Evolutionary conservation across 116 monocot species (phyloP), one percentile per base, ranked within the genome.

Genomic region (Iris pallida): DNA sequence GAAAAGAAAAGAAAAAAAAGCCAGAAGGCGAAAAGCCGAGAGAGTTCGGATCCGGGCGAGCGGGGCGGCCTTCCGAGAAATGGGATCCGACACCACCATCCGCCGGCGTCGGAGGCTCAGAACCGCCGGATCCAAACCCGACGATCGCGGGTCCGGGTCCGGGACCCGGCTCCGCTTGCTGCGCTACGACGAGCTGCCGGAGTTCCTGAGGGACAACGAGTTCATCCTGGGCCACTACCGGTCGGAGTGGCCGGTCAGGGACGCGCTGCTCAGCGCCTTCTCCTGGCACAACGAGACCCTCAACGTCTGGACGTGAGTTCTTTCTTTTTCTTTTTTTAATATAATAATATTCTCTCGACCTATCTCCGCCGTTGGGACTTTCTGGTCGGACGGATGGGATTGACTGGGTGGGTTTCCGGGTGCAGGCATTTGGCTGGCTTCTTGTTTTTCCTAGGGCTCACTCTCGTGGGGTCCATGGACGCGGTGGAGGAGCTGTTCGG

Each of bases 261-360:
- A 91, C 64, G 88, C 88, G 15, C 64, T 88, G 19, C 80, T 90
- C 80, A 90, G 91, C 81, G 83, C 52, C 68, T 95, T 95, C 85
- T 68, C 86, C 47, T 95, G 90, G 91, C 95, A 95, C 75, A 95
- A 91, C 78, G 95, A 95, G 80, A 88, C 95, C 30, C 88, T 95
- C 75, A 95, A 95, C 69, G 82, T 95, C 60, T 95, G 95, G 95
- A 95, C 95, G 95, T 95, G 68, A 66, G 87, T 47, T 44, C 15
- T 51, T 17, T 6, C 18, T n/a, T n/a, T n/a, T n/a, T n/a, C n/a
- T n/a, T n/a, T n/a, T n/a, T n/a, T n/a, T n/a, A n/a, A n/a, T n/a
- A n/a, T n/a, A n/a, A n/a, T n/a, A n/a, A n/a, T n/a, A n/a, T n/a
- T n/a, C n/a, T 46, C 63, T 20, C 40, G 3, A 9, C 45, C 64